phyloP scores from a whole-genome alignment of 129 eudicot species.

The Tagetes patula region DNA sequence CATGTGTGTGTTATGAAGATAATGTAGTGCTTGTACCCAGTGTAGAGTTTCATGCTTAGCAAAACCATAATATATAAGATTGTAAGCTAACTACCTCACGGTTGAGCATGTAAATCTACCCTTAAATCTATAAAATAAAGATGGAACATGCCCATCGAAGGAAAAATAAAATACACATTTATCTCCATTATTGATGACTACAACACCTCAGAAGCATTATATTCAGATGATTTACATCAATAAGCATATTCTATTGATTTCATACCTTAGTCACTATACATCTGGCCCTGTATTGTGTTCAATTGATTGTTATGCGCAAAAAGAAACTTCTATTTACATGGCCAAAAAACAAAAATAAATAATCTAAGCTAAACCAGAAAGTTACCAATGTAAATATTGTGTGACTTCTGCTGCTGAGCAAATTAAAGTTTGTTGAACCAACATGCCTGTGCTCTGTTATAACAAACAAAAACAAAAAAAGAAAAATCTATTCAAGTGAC shows the following conservation, averaged over 20 bases:
- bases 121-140: constrained; percentile 1
- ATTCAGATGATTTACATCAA: background rate
- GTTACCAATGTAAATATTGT: constrained; percentile 96
- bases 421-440: constrained; percentile 95
- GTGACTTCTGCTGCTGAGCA: constrained; percentile 98
- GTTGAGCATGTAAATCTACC: constrained; percentile 5
- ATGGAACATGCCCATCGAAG: background rate
- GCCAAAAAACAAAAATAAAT: background rate
- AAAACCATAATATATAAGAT: background rate
- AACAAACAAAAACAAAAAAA: constrained; percentile 25
- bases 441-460: constrained; percentile 96
- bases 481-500: background rate
- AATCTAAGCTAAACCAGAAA: constrained; percentile 12
- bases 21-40: background rate
- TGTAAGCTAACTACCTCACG: constrained; percentile 1
- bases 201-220: constrained; percentile 11
- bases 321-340: constrained; percentile 14
- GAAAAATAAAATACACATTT: background rate
- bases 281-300: background rate
- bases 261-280: constrained; percentile 3
- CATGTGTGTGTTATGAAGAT: background rate
- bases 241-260: background rate
- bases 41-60: background rate
- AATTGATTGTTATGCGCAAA: background rate
- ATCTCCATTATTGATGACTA: background rate